Evolutionary conservation across 106 monocot species (phyloP), one percentile per base, ranked within the genome.

Genomic region (Amphibolis antarctica): DNA sequence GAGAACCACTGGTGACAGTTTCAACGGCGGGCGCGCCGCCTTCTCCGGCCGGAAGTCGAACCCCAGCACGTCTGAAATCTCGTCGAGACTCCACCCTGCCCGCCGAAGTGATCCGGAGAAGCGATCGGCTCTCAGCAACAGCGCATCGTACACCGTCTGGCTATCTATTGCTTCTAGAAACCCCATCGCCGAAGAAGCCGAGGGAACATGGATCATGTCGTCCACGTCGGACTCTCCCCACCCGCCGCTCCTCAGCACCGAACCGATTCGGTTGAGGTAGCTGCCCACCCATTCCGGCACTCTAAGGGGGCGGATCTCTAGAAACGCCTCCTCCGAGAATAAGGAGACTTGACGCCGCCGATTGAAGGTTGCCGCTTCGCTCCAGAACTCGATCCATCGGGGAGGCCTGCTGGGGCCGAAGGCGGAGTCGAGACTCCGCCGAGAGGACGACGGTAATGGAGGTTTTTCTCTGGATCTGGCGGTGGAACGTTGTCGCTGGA

Each of bases 381-480:
- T 83, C 86, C 86, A 86, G 74, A 86, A 83, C 77, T 86, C 86
- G 50, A 86, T 77, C 86, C 86, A 83, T 19, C 86, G 69, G 10
- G 70, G 83, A 7, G 70, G 63, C 66, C 46, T 46, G 1, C 23
- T 30, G 3, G 55, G 49, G 7, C 66, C 82, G 28, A 60, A 77
- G 61, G 42, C 70, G 28, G 72, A 75, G 49, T 77, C 78, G 24
- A 73, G 72, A 62, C 81, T 72, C 52, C 74, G 59, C 25, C 70
- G 77, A 27, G 73, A 63, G 43, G 55, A 68, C 58, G 53, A 59
- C 25, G 17, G 44, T 29, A 47, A 65, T 44, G 60, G 31, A 4
- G 58, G 46, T 59, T 24, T 27, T 48, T 31, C 25, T 1, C 12
- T 13, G 9, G 53, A 25, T 3, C 54, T 28, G 5, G 28, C 46